Percentiles rank a stretch among this genome's conserved stretches.
These are phyloP conservation scores for Xylariaceae sp. DNA, from an alignment of 2,329 filamentous ascomycete species.

Conservation along the genomic window DNA sequence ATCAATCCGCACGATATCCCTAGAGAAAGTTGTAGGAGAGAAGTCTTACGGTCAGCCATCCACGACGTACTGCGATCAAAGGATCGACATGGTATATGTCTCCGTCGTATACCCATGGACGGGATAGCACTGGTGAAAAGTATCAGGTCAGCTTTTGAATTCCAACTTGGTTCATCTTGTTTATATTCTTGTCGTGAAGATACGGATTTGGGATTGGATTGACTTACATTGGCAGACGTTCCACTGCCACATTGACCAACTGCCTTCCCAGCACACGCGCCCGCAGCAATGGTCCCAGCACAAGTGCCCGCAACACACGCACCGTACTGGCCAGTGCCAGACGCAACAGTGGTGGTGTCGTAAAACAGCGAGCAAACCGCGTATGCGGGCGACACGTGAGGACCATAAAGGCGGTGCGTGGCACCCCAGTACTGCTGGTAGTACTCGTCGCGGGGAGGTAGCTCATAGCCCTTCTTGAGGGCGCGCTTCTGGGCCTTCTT, in stretches of 20 bases:
- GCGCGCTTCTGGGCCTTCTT: conserved; percentile 47
- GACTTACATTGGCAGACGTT: conserved; percentile 18
- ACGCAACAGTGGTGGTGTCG: conserved; percentile 31
- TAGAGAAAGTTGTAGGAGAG: neutral
- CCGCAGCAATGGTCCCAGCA: conserved; percentile 35
- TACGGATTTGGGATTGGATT: neutral
- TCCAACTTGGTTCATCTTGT: neutral
- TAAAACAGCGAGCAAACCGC: conserved; percentile 26
- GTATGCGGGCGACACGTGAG: conserved; percentile 39
- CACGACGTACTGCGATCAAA: too few species aligned
- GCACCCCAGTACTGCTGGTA: conserved; percentile 50
- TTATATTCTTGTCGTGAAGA: neutral
- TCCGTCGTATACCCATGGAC: conserved; percentile 9
- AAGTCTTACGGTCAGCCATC: neutral
- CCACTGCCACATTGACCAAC: conserved; percentile 29
- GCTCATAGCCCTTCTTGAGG: conserved; percentile 42
- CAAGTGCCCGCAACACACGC: conserved; percentile 47
- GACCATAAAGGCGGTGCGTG: conserved; percentile 43
- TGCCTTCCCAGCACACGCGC: conserved; percentile 37
- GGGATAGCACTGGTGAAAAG: conserved; percentile 18
- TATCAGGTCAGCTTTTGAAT: neutral
- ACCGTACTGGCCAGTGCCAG: conserved; percentile 35
- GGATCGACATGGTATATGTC: too few species aligned
- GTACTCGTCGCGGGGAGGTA: conserved; percentile 46
- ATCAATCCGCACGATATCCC: neutral